Percentiles rank a stretch among this genome's conserved stretches.
Evolutionary conservation across 441 rosid species (phyloP).

Genomic region (Brassica balearica): DNA sequence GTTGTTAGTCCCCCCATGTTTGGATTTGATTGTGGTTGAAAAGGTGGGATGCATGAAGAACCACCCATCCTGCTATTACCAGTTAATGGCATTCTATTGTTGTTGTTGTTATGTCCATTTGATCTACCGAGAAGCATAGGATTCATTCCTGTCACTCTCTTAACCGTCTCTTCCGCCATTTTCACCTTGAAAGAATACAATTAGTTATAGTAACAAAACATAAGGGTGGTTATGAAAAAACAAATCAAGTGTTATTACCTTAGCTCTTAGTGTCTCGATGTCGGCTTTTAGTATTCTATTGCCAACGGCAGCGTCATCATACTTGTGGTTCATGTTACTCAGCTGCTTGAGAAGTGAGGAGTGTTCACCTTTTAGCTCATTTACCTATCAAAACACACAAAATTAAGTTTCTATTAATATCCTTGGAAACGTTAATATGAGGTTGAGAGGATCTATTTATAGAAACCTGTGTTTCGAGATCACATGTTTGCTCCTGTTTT

Average conservation of each 20-base stretch:
- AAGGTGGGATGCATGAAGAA: constrained; percentile 48
- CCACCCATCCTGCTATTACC: constrained; percentile 55
- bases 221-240: not conserved
- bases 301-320: constrained; percentile 80
- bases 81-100: constrained; percentile 61
- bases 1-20: constrained; percentile 45
- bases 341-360: constrained; percentile 71
- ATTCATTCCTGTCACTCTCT: constrained; percentile 83
- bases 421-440: not conserved
- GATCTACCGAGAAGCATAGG: constrained; percentile 72
- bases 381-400: constrained; percentile 57
- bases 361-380: constrained; percentile 83
- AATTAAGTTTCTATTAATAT: not conserved
- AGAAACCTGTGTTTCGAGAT: constrained; percentile 88
- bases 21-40: constrained; percentile 57
- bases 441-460: constrained; percentile 10
- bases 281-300: constrained; percentile 95
- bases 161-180: constrained; percentile 99
- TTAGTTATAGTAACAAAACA: not conserved
- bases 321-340: constrained; percentile 76
- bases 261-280: constrained; percentile 90
- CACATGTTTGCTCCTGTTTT: constrained; percentile 87
- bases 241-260: constrained; percentile 53
- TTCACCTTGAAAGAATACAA: constrained; percentile 60
- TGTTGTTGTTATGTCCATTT: constrained; percentile 51